Evolutionary conservation across 495 filamentous ascomycete species (phyloP).

Genomic region (Talaromyces nanjingensis): DNA sequence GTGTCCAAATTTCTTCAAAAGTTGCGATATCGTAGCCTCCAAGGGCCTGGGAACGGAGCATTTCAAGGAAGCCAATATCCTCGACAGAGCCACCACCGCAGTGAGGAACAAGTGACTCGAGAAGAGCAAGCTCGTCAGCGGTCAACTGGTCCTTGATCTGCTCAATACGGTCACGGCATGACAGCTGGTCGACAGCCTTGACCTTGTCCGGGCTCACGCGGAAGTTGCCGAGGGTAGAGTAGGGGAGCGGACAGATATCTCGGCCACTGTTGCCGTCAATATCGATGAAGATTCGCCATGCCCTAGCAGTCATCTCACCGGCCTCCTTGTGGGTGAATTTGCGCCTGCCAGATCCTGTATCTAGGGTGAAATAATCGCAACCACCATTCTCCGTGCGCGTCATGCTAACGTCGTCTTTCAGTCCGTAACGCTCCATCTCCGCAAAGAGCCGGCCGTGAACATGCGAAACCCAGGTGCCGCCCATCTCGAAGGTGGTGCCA

Average conservation of each 20-base stretch:
- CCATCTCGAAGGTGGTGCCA: too few relatives aligned
- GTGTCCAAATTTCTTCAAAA: conserved; percentile 8
- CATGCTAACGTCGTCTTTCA: conserved; percentile 10
- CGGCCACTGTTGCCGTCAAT: too few relatives aligned
- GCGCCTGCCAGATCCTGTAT: too few relatives aligned
- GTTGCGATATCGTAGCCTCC: conserved; percentile 8
- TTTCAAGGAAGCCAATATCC: conserved; percentile 20
- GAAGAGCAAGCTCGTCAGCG: conserved; percentile 13
- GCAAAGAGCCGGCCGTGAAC: conserved; percentile 10
- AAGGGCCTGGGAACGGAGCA: conserved; percentile 21
- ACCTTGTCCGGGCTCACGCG: too few relatives aligned
- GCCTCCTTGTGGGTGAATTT: too few relatives aligned
- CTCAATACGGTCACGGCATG: conserved; percentile 17
- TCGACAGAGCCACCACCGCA: conserved; percentile 17
- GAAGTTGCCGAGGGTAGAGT: too few relatives aligned
- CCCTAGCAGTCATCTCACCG: too few relatives aligned
- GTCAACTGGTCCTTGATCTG: conserved; percentile 14
- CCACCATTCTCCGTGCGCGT: conserved; percentile 16
- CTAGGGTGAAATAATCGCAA: conserved; percentile 6
- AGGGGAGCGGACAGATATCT: too few relatives aligned
- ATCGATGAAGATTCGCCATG: too few relatives aligned
- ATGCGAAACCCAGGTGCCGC: conserved; percentile 25
- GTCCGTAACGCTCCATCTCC: conserved; percentile 17
- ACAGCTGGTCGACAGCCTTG: too few relatives aligned
- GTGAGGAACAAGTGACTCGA: conserved; percentile 18